Evolutionary conservation across 1,284 basidiomycete species (phyloP), one percentile per base, ranked within the genome.

Genomic region (Takashimella koratensis): DNA sequence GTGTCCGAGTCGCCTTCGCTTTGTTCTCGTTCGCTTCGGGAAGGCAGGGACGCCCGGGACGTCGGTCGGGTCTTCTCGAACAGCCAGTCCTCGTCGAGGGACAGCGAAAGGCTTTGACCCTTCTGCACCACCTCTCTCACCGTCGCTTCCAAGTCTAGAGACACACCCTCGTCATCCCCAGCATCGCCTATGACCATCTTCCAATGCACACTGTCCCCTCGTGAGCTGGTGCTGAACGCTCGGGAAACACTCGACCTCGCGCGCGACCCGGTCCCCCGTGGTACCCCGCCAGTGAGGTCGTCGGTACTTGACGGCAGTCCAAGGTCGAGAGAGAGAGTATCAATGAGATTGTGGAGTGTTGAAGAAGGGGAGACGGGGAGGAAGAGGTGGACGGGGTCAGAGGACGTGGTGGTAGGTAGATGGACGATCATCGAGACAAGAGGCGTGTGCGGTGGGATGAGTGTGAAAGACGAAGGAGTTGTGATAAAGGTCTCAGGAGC

Each of bases 61-160:
- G 25, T 5, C 5, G n/a, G 47, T 39, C 23, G 22, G 12, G 49
- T 25, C 44, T 52, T 58, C 52, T 63, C 57, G 43, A 60, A 60
- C 11, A 61, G 43, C 62, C 64, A 65, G 5, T 52, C 47, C 5
- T 63, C 59, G 39, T 63, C 59, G 47, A 61, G 42, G 13, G n/a
- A 43, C 19, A 63, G 60, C 25, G 16, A 42, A 19, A 19, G n/a
- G 19, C 3, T 4, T 24, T 27, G 30, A 36, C 24, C 45, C 13
- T 5, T 13, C 5, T 21, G n/a, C 12, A 58, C 25, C 2, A n/a
- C 10, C 16, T 24, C 43, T 12, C 51, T 11, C 1, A 53, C 51
- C 2, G 27, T 23, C 10, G 43, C 26, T 6, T 48, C 49, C 2
- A 50, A 16, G 8, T 36, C 10, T 16, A 36, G 1, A 55, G 13